Evolutionary conservation across 768 basidiomycete species (phyloP).

Genomic region (Omphalotus guepiniiformis): DNA sequence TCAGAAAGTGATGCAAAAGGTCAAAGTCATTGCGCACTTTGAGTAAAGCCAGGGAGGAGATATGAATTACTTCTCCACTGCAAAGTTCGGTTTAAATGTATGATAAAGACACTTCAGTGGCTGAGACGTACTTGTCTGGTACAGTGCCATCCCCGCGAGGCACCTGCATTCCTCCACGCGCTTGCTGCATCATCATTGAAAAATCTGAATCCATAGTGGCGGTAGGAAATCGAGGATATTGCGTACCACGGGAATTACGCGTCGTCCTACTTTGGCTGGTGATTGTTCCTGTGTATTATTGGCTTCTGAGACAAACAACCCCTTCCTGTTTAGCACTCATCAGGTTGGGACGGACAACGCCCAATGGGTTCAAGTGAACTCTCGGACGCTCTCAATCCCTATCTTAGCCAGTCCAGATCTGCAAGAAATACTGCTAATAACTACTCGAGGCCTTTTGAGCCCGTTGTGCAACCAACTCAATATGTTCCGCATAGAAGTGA

Average conservation of each 20-base stretch:
- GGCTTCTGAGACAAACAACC: slow-evolving; percentile 10
- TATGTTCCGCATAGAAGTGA: slow-evolving; percentile 60
- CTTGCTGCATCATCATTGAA: slow-evolving; percentile 45
- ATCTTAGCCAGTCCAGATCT: slow-evolving; percentile 35
- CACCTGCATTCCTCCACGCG: slow-evolving; percentile 31
- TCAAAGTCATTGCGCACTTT: slow-evolving; percentile 53
- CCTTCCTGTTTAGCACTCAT: background rate
- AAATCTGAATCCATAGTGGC: slow-evolving; percentile 46
- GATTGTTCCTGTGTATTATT: slow-evolving; percentile 11
- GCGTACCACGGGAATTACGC: slow-evolving; percentile 36
- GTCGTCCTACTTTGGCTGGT: slow-evolving; percentile 22
- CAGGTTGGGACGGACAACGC: background rate
- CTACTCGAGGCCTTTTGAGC: slow-evolving; percentile 21
- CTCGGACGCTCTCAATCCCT: slow-evolving; percentile 74
- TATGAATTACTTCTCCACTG: slow-evolving; percentile 94
- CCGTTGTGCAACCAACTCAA: slow-evolving; percentile 26
- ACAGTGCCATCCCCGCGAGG: slow-evolving; percentile 45
- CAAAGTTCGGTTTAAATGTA: slow-evolving; percentile 10
- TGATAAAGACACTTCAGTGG: slow-evolving; percentile 9
- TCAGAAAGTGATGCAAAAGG: background rate
- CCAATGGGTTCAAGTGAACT: slow-evolving; percentile 49
- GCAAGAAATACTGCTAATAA: slow-evolving; percentile 6
- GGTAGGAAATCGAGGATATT: slow-evolving; percentile 12
- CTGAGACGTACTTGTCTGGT: slow-evolving; percentile 67
- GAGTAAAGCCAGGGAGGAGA: slow-evolving; percentile 92